Percentiles rank a stretch among this genome's conserved stretches.
Evolutionary conservation across 768 basidiomycete species (phyloP).

Genomic region (Russula foetens): DNA sequence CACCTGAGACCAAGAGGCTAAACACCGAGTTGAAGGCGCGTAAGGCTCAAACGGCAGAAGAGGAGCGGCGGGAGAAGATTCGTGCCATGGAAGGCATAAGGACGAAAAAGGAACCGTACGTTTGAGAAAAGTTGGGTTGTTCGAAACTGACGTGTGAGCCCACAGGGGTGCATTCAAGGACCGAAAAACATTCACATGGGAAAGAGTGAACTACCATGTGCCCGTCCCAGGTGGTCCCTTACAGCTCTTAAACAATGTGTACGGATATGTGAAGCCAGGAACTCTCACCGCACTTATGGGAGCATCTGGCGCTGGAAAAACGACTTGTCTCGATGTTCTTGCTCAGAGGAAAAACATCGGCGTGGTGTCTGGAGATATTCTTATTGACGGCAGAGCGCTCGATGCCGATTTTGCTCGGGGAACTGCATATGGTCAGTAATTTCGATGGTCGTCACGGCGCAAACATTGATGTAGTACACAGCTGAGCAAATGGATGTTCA

Average conservation of each 20-base stretch:
- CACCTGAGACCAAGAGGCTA: conserved; percentile 42
- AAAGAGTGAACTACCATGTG: conserved; percentile 67
- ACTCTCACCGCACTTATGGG: conserved; percentile 78
- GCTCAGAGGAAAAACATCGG: conserved; percentile 72
- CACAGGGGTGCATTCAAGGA: conserved; percentile 18
- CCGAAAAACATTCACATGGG: conserved; percentile 74
- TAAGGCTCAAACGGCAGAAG: conserved; percentile 29
- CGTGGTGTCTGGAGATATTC: conserved; percentile 52
- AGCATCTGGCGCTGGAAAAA: conserved; percentile 74
- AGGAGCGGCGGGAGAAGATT: conserved; percentile 26
- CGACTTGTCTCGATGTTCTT: conserved; percentile 68
- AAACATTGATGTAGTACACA: conserved; percentile 25
- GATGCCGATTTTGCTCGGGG: conserved; percentile 51
- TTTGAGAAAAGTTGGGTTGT: conserved; percentile 4
- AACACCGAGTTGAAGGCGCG: conserved; percentile 46
- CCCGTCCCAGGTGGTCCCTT: conserved; percentile 55
- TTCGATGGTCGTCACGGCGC: conserved; percentile 21
- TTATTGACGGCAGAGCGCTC: conserved; percentile 59
- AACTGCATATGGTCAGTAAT: conserved; percentile 51
- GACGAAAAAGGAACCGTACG: conserved; percentile 51
- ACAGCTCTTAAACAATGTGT: conserved; percentile 65
- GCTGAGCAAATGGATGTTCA: conserved; percentile 75
- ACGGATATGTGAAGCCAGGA: conserved; percentile 78
- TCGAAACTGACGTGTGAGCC: neutral
- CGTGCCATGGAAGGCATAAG: conserved; percentile 17